These are phyloP conservation scores for Hygrophoropsis aurantiaca DNA, from an alignment of 768 basidiomycete species.

Conservation along the genomic window DNA sequence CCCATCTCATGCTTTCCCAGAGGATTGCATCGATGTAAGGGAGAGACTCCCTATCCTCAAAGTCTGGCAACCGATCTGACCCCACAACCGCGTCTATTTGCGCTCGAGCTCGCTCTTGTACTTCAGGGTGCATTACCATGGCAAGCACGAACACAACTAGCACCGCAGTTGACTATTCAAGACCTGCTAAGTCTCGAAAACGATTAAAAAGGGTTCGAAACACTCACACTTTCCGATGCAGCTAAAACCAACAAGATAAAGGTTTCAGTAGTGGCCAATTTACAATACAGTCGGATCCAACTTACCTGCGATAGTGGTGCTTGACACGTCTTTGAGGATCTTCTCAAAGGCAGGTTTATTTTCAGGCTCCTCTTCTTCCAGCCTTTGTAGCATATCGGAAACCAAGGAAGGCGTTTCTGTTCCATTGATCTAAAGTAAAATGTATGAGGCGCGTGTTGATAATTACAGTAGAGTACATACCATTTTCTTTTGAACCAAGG, in stretches of 20 bases:
- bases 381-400: conserved; percentile 19
- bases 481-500: conserved; percentile 19
- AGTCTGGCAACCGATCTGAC: conserved; percentile 10
- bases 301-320: too few relatives aligned
- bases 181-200: background rate
- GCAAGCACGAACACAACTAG: conserved; percentile 14
- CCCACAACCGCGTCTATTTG: conserved; percentile 23
- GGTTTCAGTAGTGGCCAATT: too few relatives aligned
- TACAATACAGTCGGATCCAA: too few relatives aligned
- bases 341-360: too few relatives aligned
- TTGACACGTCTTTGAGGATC: too few relatives aligned
- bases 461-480: conserved; percentile 8
- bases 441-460: background rate
- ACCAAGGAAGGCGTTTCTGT: conserved; percentile 17
- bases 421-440: conserved; percentile 13
- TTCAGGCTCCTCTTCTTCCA: conserved; percentile 1
- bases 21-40: conserved; percentile 16
- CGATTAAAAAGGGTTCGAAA: too few relatives aligned
- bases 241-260: too few relatives aligned
- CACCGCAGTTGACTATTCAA: conserved; percentile 2
- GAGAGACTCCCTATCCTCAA: conserved; percentile 9
- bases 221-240: too few relatives aligned
- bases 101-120: conserved; percentile 12
- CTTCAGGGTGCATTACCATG: conserved; percentile 17
- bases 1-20: conserved; percentile 16